Conservation (phyloP, 305 asterid species). For the Fraxinus albicans region DNA sequence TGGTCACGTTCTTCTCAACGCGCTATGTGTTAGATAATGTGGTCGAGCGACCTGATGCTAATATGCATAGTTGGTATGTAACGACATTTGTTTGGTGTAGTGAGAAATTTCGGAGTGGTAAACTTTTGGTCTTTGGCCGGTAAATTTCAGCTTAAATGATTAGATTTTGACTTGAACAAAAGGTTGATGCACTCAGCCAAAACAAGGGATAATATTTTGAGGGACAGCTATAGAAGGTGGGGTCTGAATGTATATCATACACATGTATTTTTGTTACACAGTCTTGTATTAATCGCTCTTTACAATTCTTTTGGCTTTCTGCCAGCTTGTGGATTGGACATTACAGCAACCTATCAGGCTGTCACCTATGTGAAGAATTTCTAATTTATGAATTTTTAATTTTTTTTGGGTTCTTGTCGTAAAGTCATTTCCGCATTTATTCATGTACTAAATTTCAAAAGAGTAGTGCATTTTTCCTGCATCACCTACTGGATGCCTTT, state of each 20-base stretch:
- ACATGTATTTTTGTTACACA: not conserved
- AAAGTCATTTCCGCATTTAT: not conserved
- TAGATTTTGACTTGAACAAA: not conserved
- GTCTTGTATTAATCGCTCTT: not conserved
- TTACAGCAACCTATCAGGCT: not conserved
- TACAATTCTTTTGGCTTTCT: not conserved
- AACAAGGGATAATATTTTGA: not conserved
- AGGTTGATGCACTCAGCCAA: not conserved
- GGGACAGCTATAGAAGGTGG: not conserved
- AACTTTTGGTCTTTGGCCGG: not conserved
- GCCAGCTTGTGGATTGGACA: constrained; percentile 4
- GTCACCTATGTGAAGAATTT: not conserved
- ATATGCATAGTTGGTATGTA: not conserved
- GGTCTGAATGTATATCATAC: not conserved
- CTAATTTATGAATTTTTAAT: not conserved
- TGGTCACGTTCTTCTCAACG: constrained; percentile 71
- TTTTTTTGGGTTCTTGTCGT: not conserved
- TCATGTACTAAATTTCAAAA: not conserved
- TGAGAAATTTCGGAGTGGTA: not conserved
- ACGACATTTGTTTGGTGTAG: not conserved
- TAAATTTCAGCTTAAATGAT: not conserved
- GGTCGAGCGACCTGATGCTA: not conserved
- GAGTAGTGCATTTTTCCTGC: not conserved
- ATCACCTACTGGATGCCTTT: not conserved
- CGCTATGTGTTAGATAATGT: constrained; percentile 37